These are phyloP conservation scores for Neophaeococcomyces aloes DNA, from an alignment of 2,329 filamentous ascomycete species.

Conservation along the genomic window DNA sequence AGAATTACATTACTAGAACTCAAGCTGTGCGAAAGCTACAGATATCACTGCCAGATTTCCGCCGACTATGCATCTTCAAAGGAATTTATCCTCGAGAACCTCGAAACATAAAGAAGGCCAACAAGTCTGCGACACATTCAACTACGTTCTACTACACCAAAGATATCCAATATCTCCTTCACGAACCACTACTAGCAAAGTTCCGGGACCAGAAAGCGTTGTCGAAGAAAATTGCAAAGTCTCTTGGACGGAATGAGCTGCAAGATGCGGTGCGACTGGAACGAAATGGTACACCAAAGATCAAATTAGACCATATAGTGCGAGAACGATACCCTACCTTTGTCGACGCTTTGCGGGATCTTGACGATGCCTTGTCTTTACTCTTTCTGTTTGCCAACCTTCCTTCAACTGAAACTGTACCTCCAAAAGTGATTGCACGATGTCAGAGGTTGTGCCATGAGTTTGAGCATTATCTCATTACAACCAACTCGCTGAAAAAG, in stretches of 20 bases:
- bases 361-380: constrained; percentile 95
- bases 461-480: constrained; percentile 96
- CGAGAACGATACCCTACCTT: constrained; percentile 98
- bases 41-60: constrained; percentile 92
- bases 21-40: constrained; percentile 97
- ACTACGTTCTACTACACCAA: constrained; percentile 90
- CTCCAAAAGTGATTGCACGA: constrained; percentile 87
- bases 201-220: constrained; percentile 96
- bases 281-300: constrained; percentile 77
- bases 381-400: constrained; percentile 96
- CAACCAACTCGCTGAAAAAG: constrained; percentile 81
- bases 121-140: constrained; percentile 76
- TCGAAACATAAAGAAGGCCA: constrained; percentile 91
- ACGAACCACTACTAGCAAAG: constrained; percentile 86
- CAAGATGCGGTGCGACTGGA: constrained; percentile 80
- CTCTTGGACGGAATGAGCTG: constrained; percentile 83
- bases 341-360: constrained; percentile 80
- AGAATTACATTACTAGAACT: constrained; percentile 96
- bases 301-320: constrained; percentile 92
- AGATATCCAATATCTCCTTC: constrained; percentile 95
- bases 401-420: constrained; percentile 77
- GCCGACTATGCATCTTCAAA: constrained; percentile 98
- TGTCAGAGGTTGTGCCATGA: constrained; percentile 90
- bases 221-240: constrained; percentile 93
- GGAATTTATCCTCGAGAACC: constrained; percentile 97